phyloP scores from a whole-genome alignment of 2,329 filamentous ascomycete species.

The Colletotrichum sp. region DNA sequence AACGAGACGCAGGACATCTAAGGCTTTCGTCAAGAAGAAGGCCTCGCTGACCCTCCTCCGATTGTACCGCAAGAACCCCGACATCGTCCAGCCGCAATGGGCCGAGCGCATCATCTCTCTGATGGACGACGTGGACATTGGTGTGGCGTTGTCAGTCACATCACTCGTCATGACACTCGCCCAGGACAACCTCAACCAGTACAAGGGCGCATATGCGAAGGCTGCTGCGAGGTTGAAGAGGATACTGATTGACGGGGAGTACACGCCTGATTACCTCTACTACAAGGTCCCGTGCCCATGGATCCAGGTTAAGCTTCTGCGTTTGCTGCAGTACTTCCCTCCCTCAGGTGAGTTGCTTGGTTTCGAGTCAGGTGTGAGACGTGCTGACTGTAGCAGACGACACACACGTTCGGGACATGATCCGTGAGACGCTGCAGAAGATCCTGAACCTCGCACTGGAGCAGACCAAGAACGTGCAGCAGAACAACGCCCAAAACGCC shows the following conservation, averaged over 20 bases:
- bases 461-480: slow-evolving; percentile 96
- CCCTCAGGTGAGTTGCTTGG: slow-evolving; percentile 72
- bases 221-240: slow-evolving; percentile 88
- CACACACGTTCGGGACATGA: slow-evolving; percentile 87
- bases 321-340: slow-evolving; percentile 93
- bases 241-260: slow-evolving; percentile 89
- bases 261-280: slow-evolving; percentile 90
- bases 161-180: slow-evolving; percentile 94
- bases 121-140: slow-evolving; percentile 95
- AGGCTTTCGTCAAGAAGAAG: slow-evolving; percentile 99
- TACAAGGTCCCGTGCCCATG: slow-evolving; percentile 99
- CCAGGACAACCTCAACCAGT: slow-evolving; percentile 93
- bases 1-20: slow-evolving; percentile 62
- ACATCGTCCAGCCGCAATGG: slow-evolving; percentile 96
- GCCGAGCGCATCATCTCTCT: slow-evolving; percentile 97
- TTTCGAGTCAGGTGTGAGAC: slow-evolving; percentile 18
- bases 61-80: slow-evolving; percentile 91
- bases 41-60: slow-evolving; percentile 91
- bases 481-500: slow-evolving; percentile 98
- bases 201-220: slow-evolving; percentile 93
- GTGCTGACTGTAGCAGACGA: slow-evolving; percentile 66
- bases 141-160: slow-evolving; percentile 92
- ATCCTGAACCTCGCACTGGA: slow-evolving; percentile 93
- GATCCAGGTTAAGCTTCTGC: slow-evolving; percentile 94
- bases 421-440: slow-evolving; percentile 88